Evolutionary conservation across 2,329 filamentous ascomycete genomes (phyloP), one percentile per base, ranked within the genome.

Genomic region (Fusarium oxysporum): DNA sequence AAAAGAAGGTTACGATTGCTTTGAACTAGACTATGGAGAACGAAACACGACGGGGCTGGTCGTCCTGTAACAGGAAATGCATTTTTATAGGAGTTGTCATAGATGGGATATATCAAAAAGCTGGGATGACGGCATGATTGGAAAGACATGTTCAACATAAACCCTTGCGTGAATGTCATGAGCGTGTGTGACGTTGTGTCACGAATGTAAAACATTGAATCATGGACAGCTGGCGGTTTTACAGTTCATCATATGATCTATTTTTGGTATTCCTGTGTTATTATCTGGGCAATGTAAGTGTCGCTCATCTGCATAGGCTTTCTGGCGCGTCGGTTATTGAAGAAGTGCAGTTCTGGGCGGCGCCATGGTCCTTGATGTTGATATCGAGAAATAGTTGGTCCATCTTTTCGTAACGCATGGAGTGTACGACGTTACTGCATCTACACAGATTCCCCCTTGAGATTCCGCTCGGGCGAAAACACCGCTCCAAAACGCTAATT

Each of bases 31-130:
- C 37, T 38, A 72, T 38, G 56, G 63, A 59, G 59, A 66, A 67
- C 38, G 50, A 61, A 72, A 73, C 28, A 51, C 21, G 30, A 30
- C 33, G 53, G 70, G 40, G 58, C 32, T 47, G 44, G n/a, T 50
- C 30, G 33, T 43, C 53, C 47, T 59, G 28, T 61, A 59, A 67
- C 71, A 62, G 48, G 62, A 45, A 71, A 68, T 65, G 62, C 57
- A 51, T 65, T 74, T 74, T 71, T 73, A 47, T 47, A 38, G 71
- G 71, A 73, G 71, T 74, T 73, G 50, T 47, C 59, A 73, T 73
- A 73, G 58, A 73, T 55, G 47, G 70, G 62, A 71, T 73, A 71
- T 60, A 71, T 68, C 48, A 64, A 70, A 72, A 71, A 41, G 37
- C 41, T 56, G 41, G 43, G 41, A 71, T 35, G 54, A 62, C 28